Evolutionary conservation across 2,329 filamentous ascomycete species (phyloP).

Genomic region (Fusarium sp.): DNA sequence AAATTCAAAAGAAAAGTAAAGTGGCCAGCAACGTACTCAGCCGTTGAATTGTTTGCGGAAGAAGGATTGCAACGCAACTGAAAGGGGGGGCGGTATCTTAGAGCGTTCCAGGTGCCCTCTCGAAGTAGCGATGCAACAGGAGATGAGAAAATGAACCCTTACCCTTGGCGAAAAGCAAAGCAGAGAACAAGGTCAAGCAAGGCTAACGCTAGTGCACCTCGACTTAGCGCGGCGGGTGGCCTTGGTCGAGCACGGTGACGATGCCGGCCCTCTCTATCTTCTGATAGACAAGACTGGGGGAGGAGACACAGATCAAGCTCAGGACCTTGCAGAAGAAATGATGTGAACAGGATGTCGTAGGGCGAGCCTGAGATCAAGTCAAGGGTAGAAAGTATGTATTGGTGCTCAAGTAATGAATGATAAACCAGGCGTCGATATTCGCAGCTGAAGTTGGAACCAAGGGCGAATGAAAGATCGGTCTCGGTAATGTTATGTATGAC

Average conservation of each 20-base stretch:
- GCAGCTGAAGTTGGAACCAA: conserved; percentile 20
- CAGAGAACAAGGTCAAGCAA: conserved; percentile 40
- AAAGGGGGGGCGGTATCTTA: conserved; percentile 43
- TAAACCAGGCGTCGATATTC: conserved; percentile 30
- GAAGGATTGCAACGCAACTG: conserved; percentile 35
- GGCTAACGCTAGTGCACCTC: conserved; percentile 41
- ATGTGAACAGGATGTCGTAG: conserved; percentile 22
- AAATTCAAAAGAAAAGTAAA: conserved; percentile 17
- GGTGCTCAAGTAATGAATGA: conserved; percentile 21
- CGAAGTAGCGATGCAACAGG: conserved; percentile 43
- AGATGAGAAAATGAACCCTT: conserved; percentile 47
- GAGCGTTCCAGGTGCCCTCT: conserved; percentile 42
- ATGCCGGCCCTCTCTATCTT: conserved; percentile 38
- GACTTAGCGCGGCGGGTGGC: conserved; percentile 43
- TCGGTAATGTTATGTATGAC: conserved; percentile 37
- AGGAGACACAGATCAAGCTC: conserved; percentile 44
- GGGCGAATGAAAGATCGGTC: conserved; percentile 26
- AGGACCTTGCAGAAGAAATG: conserved; percentile 34
- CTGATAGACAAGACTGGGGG: conserved; percentile 26
- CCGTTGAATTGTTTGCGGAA: conserved; percentile 39
- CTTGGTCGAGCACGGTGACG: conserved; percentile 46
- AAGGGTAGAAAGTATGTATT: conserved; percentile 16
- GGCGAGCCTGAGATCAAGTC: conserved; percentile 26
- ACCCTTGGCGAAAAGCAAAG: conserved; percentile 49
- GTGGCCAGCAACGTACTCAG: conserved; percentile 41